Base-by-base conservation (phyloP, 2,329 filamentous ascomycete genomes). In the Sordariomycetes sp. region DNA sequence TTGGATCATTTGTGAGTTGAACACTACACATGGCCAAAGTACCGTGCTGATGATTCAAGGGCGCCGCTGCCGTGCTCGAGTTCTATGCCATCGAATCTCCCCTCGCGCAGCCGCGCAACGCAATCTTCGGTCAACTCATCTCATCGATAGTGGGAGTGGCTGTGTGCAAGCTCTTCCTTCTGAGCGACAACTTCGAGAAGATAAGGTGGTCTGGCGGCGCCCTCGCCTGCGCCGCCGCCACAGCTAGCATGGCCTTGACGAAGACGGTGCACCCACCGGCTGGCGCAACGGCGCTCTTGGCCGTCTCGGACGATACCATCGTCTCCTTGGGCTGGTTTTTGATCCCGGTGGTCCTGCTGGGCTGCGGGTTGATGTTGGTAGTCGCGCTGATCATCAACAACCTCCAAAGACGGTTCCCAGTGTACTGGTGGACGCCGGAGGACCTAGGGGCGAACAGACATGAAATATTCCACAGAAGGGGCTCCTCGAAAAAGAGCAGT, bases 191-290 rank as follows among this genome's bases (percentile, higher is more conserved):
- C 36, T 64, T 67, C 21, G 57, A 72, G 19, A 52, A 66, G 2
- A 57, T 82, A 20, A 70, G 70, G 20, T 83, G 76, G 69, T 48
- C 85, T 0, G 79, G 68, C 2, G 81, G 75, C 9, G 72, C 80
- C 9, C 55, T 86, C 1, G 63, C 78, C 2, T 84, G 80, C 42
- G 80, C 75, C 0, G 51, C 68, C 3, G 69, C 81, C 0, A 82
- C 74, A 1, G 61, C 69, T 2, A 38, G 75, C 36, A 87, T 86
- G 82, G 68, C 67, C 1, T 46, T 85, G 16, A 86, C 81, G 2
- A 79, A 79, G 34, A 86, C 81, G 0, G 66, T 83, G 0, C 80
- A 87, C 43, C 82, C 82, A 0, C 83, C 82, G 0, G 82, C 80
- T 0, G 82, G 83, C 5, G 82, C 82, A 8, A 87, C 82, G 1